Base-by-base conservation (phyloP, 257 asterid species). In the Plantago major region DNA sequence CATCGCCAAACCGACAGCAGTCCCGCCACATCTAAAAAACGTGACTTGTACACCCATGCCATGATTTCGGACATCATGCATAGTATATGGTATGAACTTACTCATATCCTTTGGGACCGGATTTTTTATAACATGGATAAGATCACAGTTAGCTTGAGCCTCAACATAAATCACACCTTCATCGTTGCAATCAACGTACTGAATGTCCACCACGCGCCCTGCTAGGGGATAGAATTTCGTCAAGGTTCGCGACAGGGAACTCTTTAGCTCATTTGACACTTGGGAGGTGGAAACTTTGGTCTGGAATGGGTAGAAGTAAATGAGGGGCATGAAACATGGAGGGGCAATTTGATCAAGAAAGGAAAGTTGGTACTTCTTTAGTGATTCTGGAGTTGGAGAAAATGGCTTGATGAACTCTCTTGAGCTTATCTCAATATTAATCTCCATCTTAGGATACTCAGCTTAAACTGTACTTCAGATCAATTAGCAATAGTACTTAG, bases 331-430 rank as follows among this genome's bases (percentile, higher is more conserved):
- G 69, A 71, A 70, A 49, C 67, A 13, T 0, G 80, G 79, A 3
- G 86, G 84, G 2, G 67, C 55, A 10, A 79, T 11, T 67, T 77
- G 86, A 60, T 82, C 89, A 53, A 82, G 86, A 66, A 73, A 77
- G 19, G 89, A 82, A 11, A 82, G 82, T 6, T 49, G 26, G 74
- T 79, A 64, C 10, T 17, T 59, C 22, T 47, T 13, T 8, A 55
- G 67, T 7, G 61, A 38, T 13, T 67, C 16, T 4, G 79, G 84
- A 13, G 85, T 79, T 45, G 77, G 65, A 47, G 67, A 63, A 30
- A 72, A 72, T 15, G 86, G 89, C 42, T 61, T 82, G 30, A 82
- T 75, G 19, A 44, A 70, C 26, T 67, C 76, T 40, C 19, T 63
- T 28, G 84, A 77, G 56, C 68, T 77, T 42, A 73, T 42, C 46